Percentiles rank a stretch among this genome's conserved stretches.
phyloP scores from a whole-genome alignment of 1,284 basidiomycete genomes.

The Sanghuangporus baumii region DNA sequence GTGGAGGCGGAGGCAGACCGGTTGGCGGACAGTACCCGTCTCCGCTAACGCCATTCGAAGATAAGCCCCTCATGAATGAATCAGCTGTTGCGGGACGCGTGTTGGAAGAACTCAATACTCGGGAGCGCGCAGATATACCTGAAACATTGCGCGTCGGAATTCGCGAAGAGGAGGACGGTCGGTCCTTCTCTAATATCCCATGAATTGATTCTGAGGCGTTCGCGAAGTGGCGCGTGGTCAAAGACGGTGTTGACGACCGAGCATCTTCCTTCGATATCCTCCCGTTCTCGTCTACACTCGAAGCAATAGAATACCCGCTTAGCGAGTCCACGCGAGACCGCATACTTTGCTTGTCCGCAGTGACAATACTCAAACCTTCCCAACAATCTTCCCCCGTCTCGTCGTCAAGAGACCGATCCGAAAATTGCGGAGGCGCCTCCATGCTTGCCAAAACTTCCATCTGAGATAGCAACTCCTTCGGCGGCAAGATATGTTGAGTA shows the following conservation, averaged over 20 bases:
- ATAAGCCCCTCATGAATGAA: not conserved
- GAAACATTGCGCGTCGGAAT: conserved; percentile 9
- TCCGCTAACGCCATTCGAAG: not conserved
- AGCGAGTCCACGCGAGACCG: conserved; percentile 14
- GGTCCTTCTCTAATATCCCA: conserved; percentile 9
- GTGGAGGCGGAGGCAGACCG: conserved; percentile 54
- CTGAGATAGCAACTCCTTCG: conserved; percentile 14
- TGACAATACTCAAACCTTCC: conserved; percentile 8
- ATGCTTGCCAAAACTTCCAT: conserved; percentile 18
- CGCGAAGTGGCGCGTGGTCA: conserved; percentile 13
- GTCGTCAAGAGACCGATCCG: conserved; percentile 2
- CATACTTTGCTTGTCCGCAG: conserved; percentile 8
- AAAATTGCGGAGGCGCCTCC: conserved; percentile 11
- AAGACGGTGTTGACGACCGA: conserved; percentile 1
- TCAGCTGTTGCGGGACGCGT: conserved; percentile 14
- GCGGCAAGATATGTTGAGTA: conserved; percentile 16
- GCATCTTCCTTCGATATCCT: not conserved
- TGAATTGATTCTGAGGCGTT: conserved; percentile 13
- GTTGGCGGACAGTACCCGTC: conserved; percentile 33
- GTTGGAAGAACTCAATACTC: not conserved
- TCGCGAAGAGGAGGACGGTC: conserved; percentile 12
- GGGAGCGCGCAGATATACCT: not conserved
- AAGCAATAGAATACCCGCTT: conserved; percentile 7
- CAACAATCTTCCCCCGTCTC: conserved; percentile 16
- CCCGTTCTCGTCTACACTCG: conserved; percentile 6